Conservation (phyloP, 768 basidiomycete genomes). For the Suillus lakei region DNA sequence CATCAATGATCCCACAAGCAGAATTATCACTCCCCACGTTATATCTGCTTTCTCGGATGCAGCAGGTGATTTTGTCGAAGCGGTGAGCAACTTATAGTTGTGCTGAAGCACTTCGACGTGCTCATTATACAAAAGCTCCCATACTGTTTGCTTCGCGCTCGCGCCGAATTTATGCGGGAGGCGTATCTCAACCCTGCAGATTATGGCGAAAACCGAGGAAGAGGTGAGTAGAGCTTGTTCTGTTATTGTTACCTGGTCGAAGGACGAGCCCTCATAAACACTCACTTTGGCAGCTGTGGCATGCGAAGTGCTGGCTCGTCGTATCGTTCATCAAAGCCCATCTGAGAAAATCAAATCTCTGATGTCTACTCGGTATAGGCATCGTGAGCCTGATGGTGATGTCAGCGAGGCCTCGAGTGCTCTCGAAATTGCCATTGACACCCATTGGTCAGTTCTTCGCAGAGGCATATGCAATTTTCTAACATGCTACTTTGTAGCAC, state of each 20-base stretch:
- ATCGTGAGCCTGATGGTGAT: conserved; percentile 76
- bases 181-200: conserved; percentile 83
- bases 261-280: conserved; percentile 2
- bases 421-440: conserved; percentile 91
- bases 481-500: conserved; percentile 46
- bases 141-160: conserved; percentile 77
- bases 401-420: conserved; percentile 75
- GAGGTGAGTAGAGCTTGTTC: conserved; percentile 55
- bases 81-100: conserved; percentile 51
- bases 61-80: conserved; percentile 87
- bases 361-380: conserved; percentile 80
- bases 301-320: conserved; percentile 84
- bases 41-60: conserved; percentile 77
- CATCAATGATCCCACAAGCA: conserved; percentile 78
- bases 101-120: neutral
- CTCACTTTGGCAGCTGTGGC: conserved; percentile 57
- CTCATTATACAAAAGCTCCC: conserved; percentile 57
- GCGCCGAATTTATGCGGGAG: conserved; percentile 81
- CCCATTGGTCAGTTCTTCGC: conserved; percentile 65
- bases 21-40: conserved; percentile 82
- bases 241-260: conserved; percentile 1
- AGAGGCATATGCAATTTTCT: conserved; percentile 2
- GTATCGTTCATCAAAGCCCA: conserved; percentile 72
- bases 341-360: conserved; percentile 67
- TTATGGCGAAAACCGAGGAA: conserved; percentile 81